These are phyloP conservation scores for Tolypocladium pustulatum DNA, from an alignment of 2,329 filamentous ascomycete genomes.

Conservation along the genomic window DNA sequence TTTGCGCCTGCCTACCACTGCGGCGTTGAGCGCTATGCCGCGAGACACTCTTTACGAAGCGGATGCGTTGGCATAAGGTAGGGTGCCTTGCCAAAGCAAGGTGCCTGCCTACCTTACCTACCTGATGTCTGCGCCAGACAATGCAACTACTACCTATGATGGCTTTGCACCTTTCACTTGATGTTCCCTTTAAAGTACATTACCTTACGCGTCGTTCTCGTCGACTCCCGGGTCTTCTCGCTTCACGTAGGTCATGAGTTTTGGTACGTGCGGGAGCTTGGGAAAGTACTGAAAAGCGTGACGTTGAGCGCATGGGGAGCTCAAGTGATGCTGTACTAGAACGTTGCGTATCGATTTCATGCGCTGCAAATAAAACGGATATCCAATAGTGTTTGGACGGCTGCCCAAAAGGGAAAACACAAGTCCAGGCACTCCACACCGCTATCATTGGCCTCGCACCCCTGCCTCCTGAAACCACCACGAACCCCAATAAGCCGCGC, in stretches of 20 bases:
- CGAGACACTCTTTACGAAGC: neutral
- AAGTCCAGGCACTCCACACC: neutral
- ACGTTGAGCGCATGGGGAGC: neutral
- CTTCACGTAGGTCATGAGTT: too few species aligned
- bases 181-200: too few species aligned
- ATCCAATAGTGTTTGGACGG: neutral
- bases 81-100: too few species aligned
- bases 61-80: too few species aligned
- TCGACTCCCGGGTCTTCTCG: too few species aligned
- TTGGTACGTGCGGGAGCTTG: neutral
- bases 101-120: too few species aligned
- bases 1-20: neutral
- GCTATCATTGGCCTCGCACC: neutral
- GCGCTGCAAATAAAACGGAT: neutral
- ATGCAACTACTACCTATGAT: too few species aligned
- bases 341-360: neutral
- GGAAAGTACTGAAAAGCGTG: neutral
- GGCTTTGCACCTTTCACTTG: too few species aligned
- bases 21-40: neutral
- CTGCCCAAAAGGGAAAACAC: neutral
- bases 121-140: too few species aligned
- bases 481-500: neutral
- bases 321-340: neutral
- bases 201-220: too few species aligned
- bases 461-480: neutral